Percentiles rank a stretch among this genome's conserved stretches.
Evolutionary conservation across 176 grass and related monocot species (phyloP).

Genomic region (Avena sativa): DNA sequence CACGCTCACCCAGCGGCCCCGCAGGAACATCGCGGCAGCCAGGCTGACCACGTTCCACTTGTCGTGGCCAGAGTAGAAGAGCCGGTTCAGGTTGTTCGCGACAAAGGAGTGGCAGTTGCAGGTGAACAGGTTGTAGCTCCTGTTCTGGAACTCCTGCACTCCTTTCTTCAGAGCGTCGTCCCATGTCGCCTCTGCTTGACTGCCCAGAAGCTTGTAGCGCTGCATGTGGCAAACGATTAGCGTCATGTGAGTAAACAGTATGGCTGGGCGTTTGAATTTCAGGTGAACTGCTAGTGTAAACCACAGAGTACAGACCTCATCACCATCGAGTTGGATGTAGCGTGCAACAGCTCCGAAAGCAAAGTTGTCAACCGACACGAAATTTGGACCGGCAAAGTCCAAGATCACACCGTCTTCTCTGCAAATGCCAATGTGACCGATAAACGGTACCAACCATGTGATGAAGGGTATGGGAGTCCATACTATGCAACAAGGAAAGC

Average conservation of each 20-base stretch:
- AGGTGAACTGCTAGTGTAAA: background rate
- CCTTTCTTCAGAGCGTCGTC: slow-evolving; percentile 70
- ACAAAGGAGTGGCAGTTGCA: slow-evolving; percentile 99
- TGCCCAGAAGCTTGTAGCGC: slow-evolving; percentile 70
- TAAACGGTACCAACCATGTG: slow-evolving; percentile 91
- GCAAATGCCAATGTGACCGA: slow-evolving; percentile 92
- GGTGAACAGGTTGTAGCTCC: slow-evolving; percentile 86
- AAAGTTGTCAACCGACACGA: slow-evolving; percentile 92
- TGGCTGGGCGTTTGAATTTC: background rate
- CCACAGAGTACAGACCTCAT: slow-evolving; percentile 58
- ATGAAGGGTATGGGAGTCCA: slow-evolving; percentile 95
- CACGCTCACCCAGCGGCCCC: slow-evolving; percentile 66
- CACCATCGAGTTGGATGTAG: slow-evolving; percentile 73
- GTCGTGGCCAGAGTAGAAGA: slow-evolving; percentile 64
- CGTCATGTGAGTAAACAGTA: background rate
- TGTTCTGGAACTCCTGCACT: slow-evolving; percentile 83
- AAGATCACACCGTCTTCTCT: slow-evolving; percentile 96
- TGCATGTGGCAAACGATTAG: slow-evolving; percentile 36
- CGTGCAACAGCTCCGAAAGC: slow-evolving; percentile 81
- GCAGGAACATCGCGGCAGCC: slow-evolving; percentile 69
- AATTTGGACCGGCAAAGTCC: slow-evolving; percentile 92
- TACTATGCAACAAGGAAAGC: slow-evolving; percentile 86
- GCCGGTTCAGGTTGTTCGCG: slow-evolving; percentile 75
- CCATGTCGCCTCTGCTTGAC: slow-evolving; percentile 59
- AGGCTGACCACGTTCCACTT: slow-evolving; percentile 92